These are phyloP conservation scores for Tanacetum coccineum DNA, from an alignment of 129 eudicot species.

Conservation along the genomic window DNA sequence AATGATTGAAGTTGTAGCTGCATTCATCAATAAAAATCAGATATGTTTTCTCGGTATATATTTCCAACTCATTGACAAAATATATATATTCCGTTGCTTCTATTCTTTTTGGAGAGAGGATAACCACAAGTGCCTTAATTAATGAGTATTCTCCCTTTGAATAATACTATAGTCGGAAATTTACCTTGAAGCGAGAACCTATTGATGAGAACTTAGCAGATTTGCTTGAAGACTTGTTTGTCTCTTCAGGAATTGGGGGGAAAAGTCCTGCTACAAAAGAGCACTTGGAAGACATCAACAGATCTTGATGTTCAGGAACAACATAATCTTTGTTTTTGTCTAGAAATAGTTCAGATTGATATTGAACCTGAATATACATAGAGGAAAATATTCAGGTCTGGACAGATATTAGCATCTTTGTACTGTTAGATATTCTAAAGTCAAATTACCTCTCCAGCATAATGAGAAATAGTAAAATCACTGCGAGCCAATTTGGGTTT, in stretches of 20 bases:
- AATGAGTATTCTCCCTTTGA: constrained; percentile 20
- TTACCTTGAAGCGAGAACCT: constrained; percentile 95
- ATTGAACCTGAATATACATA: constrained; percentile 61
- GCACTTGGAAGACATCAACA: constrained; percentile 85
- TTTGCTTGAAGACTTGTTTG: constrained; percentile 70
- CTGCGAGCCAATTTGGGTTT: constrained; percentile 94
- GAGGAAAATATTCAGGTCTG: constrained; percentile 21
- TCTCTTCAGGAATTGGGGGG: constrained; percentile 80
- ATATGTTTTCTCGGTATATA: constrained; percentile 17
- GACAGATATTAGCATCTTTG: constrained; percentile 18
- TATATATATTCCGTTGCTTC: constrained; percentile 7
- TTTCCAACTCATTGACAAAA: constrained; percentile 14
- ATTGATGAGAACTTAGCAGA: constrained; percentile 96
- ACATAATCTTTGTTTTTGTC: constrained; percentile 99
- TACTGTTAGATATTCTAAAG: constrained; percentile 5
- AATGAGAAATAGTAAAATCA: constrained; percentile 87
- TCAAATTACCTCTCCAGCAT: constrained; percentile 88
- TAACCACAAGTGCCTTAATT: constrained; percentile 8
- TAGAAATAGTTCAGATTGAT: constrained; percentile 83
- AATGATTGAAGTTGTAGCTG: constrained; percentile 89
- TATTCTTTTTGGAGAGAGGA: constrained; percentile 12
- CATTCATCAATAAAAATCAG: constrained; percentile 28
- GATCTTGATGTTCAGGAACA: constrained; percentile 97
- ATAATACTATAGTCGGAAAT: constrained; percentile 9
- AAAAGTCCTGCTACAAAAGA: constrained; percentile 84